Conservation (phyloP, 169 alveolate species). For the Eimeria sp. region DNA sequence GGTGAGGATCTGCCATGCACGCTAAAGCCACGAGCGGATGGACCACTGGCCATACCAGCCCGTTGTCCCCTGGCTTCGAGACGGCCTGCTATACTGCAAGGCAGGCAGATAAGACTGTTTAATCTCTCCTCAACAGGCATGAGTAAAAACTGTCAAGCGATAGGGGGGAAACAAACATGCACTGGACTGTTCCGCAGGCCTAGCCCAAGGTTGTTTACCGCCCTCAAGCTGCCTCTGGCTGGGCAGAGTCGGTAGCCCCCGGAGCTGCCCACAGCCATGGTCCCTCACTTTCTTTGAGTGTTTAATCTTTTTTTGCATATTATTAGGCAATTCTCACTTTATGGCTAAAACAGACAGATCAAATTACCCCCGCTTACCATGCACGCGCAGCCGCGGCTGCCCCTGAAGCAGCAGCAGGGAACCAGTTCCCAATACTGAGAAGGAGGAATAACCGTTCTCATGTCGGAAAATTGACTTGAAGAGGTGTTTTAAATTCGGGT, state of each 20-base stretch:
- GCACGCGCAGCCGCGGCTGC: background rate
- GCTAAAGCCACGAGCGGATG: background rate
- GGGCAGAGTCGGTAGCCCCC: background rate
- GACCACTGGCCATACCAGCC: constrained; percentile 28
- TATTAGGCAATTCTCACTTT: background rate
- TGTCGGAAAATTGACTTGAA: background rate
- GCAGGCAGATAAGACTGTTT: background rate
- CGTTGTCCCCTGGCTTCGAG: background rate
- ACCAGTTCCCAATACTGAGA: background rate
- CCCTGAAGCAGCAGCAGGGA: background rate
- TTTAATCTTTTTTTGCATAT: background rate
- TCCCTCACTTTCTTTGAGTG: background rate
- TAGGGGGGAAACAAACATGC: background rate
- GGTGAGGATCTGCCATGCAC: background rate
- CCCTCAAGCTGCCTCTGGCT: background rate
- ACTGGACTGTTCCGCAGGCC: background rate
- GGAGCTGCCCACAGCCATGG: background rate
- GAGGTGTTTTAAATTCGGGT: background rate
- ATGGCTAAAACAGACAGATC: background rate
- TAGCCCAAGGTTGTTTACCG: background rate
- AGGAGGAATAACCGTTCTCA: background rate
- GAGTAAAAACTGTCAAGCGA: background rate
- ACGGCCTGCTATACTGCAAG: background rate
- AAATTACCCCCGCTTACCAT: background rate
- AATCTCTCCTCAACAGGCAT: background rate